These are phyloP conservation scores for Trichoderma virens DNA, from an alignment of 495 filamentous ascomycete species.

Conservation along the genomic window DNA sequence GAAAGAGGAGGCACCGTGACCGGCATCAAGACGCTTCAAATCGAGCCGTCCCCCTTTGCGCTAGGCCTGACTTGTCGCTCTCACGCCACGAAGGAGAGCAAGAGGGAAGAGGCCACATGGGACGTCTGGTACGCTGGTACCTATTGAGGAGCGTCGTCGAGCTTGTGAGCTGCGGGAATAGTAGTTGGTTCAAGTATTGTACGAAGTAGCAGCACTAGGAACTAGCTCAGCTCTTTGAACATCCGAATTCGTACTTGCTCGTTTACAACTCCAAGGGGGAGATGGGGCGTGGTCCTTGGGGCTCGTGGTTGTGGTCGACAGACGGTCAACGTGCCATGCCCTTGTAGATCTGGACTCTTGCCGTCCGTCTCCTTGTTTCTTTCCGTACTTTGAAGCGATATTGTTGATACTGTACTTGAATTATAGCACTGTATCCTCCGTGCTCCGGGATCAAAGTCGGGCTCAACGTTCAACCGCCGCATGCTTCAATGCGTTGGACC, in stretches of 20 bases:
- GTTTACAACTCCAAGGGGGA: too few species aligned
- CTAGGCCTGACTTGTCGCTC: not conserved
- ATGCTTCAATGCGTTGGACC: not conserved
- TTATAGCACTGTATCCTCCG: not conserved
- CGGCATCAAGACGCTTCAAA: not conserved
- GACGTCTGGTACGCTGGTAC: not conserved
- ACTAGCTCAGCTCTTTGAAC: too few species aligned
- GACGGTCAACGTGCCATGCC: not conserved
- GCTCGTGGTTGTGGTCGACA: too few species aligned
- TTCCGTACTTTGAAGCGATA: not conserved
- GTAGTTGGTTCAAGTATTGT: too few species aligned
- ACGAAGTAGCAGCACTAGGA: too few species aligned
- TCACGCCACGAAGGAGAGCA: conserved; percentile 1
- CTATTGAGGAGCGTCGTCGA: not conserved
- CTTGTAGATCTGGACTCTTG: not conserved
- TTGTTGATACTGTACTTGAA: too few species aligned
- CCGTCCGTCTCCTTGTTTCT: not conserved
- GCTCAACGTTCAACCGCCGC: not conserved
- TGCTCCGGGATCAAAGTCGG: not conserved
- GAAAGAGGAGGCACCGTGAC: not conserved
- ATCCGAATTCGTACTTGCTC: too few species aligned
- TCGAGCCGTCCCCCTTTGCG: not conserved
- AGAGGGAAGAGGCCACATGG: not conserved
- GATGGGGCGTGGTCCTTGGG: too few species aligned
- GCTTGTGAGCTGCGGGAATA: not conserved